Evolutionary conservation across 441 rosid genomes (phyloP).

Genomic region (Monsonia emarginata): DNA sequence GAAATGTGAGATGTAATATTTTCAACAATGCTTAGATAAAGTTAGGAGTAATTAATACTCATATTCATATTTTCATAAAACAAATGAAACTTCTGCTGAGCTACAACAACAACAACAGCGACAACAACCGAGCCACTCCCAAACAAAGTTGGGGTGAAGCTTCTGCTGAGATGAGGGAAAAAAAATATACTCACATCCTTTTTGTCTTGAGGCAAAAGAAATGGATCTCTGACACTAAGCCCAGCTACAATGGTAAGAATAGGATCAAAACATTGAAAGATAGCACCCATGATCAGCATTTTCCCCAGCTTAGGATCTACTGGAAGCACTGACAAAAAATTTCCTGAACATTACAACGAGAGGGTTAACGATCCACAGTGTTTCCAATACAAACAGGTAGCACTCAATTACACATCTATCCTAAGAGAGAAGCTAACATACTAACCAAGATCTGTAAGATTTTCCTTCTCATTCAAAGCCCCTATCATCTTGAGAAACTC

Average conservation of each 20-base stretch:
- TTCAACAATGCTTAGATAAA: neutral
- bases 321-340: conserved; percentile 74
- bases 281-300: conserved; percentile 96
- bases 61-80: neutral
- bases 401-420: conserved; percentile 8
- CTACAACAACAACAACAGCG: too few species aligned
- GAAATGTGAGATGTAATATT: neutral
- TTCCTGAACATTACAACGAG: conserved; percentile 37
- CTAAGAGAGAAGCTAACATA: conserved; percentile 16
- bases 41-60: neutral
- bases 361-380: conserved; percentile 5
- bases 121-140: too few species aligned
- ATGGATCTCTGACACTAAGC: conserved; percentile 97
- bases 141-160: too few species aligned
- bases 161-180: neutral
- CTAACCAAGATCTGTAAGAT: conserved; percentile 90
- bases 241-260: conserved; percentile 85
- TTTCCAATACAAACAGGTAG: conserved; percentile 11
- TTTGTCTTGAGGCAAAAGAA: conserved; percentile 95
- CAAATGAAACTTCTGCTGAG: neutral
- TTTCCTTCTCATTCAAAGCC: conserved; percentile 80
- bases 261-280: conserved; percentile 91
- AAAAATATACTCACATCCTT: conserved; percentile 59
- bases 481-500: conserved; percentile 85
- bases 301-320: conserved; percentile 99